Conservation (phyloP, 2,329 filamentous ascomycete species). For the Elsinoe arachidis region DNA sequence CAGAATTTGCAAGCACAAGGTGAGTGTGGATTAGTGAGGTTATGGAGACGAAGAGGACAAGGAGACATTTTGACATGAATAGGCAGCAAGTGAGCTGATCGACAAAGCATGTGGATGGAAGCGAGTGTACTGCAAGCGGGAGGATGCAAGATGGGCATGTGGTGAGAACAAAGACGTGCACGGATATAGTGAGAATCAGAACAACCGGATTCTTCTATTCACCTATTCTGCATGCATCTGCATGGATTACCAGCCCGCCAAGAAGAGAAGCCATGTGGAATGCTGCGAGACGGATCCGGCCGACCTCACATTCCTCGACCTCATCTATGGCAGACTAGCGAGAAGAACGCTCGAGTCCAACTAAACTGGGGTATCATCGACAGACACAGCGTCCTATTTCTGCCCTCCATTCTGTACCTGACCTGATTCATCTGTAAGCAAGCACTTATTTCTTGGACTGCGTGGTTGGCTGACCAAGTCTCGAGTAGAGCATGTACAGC, state of each 20-base stretch:
- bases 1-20: not conserved
- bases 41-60: not conserved
- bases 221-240: slow-evolving; percentile 5
- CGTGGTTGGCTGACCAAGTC: slow-evolving; percentile 63
- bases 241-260: not conserved
- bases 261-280: slow-evolving; percentile 1
- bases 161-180: slow-evolving; percentile 5
- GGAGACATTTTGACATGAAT: not conserved
- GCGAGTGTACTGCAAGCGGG: not conserved
- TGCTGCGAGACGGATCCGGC: slow-evolving; percentile 7
- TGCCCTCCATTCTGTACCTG: slow-evolving; percentile 17
- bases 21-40: not conserved
- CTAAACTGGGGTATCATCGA: slow-evolving; percentile 8
- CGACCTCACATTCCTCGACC: not conserved
- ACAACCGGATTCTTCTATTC: slow-evolving; percentile 10
- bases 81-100: not conserved
- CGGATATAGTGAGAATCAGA: not conserved
- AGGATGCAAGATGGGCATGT: not conserved
- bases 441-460: slow-evolving; percentile 29
- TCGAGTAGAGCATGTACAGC: slow-evolving; percentile 97
- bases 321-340: not conserved
- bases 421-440: slow-evolving; percentile 14
- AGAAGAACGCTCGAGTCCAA: not conserved
- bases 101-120: slow-evolving; percentile 1
- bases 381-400: slow-evolving; percentile 13